Conservation (phyloP, 352 stramenopile species). For the Phytophthora citrophthora region DNA sequence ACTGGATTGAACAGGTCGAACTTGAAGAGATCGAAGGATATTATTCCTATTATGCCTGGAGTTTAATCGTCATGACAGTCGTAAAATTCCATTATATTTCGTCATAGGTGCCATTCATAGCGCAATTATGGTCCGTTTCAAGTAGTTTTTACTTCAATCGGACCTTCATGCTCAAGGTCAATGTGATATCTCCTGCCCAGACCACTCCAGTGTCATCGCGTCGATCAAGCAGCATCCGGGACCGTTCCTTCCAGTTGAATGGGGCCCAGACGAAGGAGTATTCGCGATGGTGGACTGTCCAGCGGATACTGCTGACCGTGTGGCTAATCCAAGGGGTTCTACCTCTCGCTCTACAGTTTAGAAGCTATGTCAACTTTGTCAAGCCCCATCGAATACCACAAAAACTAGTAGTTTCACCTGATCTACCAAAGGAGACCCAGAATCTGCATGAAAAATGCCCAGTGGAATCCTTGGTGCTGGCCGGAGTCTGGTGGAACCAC, state of each 20-base stretch:
- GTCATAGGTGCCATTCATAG: background rate
- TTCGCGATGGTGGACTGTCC: background rate
- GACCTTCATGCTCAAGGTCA: background rate
- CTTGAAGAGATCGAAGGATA: slow-evolving; percentile 10
- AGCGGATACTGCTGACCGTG: slow-evolving; percentile 1
- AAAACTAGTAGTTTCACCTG: slow-evolving; percentile 2
- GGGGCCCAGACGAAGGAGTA: background rate
- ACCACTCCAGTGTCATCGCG: background rate
- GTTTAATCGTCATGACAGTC: no score
- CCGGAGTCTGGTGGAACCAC: slow-evolving; percentile 25
- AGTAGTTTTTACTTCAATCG: background rate
- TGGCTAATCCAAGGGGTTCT: slow-evolving; percentile 13
- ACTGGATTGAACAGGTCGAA: slow-evolving; percentile 11
- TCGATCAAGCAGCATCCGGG: background rate
- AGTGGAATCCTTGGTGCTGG: slow-evolving; percentile 15
- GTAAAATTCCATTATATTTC: background rate
- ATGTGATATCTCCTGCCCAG: background rate
- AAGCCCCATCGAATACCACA: slow-evolving; percentile 21
- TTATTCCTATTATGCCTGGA: no score
- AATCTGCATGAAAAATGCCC: slow-evolving; percentile 10
- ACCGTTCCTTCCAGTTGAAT: background rate
- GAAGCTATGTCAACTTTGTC: slow-evolving; percentile 23
- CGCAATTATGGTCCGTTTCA: background rate
- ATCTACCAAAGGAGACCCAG: background rate
- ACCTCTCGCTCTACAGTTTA: slow-evolving; percentile 10